A percentile compares a stretch with the other conserved stretches of the same genome.
phyloP scores from a whole-genome alignment of 2,329 filamentous ascomycete genomes.

The Escovopsis sp. region DNA sequence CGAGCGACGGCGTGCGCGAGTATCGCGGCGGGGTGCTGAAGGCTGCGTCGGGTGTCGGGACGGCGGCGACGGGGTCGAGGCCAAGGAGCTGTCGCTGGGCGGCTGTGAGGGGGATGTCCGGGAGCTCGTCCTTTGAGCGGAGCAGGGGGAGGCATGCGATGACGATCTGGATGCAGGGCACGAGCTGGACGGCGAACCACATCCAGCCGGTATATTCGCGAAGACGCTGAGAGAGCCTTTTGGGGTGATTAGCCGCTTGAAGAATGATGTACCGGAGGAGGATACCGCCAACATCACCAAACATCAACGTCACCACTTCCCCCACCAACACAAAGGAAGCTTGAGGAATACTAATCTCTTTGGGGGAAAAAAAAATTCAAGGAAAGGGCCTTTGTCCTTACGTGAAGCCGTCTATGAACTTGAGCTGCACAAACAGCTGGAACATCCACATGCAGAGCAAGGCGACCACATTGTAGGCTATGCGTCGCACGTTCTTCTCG shows the following conservation, averaged over 20 bases:
- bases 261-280: too few relatives aligned
- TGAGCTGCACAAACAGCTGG: constrained; percentile 20
- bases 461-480: constrained; percentile 51
- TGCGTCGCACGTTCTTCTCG: constrained; percentile 56
- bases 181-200: constrained; percentile 33
- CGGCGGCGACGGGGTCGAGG: constrained; percentile 49
- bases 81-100: constrained; percentile 70
- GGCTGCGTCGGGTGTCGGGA: constrained; percentile 50
- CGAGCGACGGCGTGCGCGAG: constrained; percentile 54
- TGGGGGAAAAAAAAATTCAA: too few relatives aligned
- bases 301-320: neutral
- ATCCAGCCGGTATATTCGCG: constrained; percentile 27
- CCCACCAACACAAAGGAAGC: constrained; percentile 3
- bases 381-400: constrained; percentile 14
- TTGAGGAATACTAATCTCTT: too few relatives aligned
- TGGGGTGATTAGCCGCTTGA: constrained; percentile 7
- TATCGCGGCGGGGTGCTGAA: constrained; percentile 84
- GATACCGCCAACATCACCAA: too few relatives aligned
- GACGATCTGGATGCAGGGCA: constrained; percentile 57
- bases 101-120: constrained; percentile 73
- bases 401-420: constrained; percentile 21
- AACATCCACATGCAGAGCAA: constrained; percentile 24
- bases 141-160: constrained; percentile 59
- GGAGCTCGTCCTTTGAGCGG: constrained; percentile 57
- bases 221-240: constrained; percentile 19